These are phyloP conservation scores for Trebouxiophyceae sp. DNA, from an alignment of 163 green algal genomes.

Conservation along the genomic window DNA sequence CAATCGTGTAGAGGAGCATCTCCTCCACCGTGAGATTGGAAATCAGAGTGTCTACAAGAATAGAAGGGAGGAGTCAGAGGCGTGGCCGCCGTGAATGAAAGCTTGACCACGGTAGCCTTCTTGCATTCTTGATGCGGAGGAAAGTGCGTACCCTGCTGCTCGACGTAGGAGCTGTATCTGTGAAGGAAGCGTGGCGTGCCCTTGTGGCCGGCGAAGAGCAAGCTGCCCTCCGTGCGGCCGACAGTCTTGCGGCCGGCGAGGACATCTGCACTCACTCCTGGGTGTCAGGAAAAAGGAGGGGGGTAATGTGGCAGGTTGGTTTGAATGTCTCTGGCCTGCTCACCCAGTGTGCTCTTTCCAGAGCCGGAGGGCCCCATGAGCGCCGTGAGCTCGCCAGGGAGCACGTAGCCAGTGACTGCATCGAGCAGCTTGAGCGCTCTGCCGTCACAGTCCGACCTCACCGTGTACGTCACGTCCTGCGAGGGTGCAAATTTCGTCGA, in stretches of 20 bases:
- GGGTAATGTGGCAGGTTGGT: too few relatives aligned
- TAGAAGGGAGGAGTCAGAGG: too few relatives aligned
- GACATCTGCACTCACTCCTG: slow-evolving; percentile 34
- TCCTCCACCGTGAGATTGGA: too few relatives aligned
- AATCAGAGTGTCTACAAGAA: too few relatives aligned
- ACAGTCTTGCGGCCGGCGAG: slow-evolving; percentile 47
- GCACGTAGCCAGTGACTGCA: slow-evolving; percentile 50
- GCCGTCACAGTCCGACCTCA: slow-evolving; percentile 46
- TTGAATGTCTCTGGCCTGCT: too few relatives aligned
- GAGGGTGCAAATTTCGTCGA: too few relatives aligned
- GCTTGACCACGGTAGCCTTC: too few relatives aligned
- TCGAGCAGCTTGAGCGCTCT: slow-evolving; percentile 50
- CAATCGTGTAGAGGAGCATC: slow-evolving; percentile 79
- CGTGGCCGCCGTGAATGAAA: too few relatives aligned
- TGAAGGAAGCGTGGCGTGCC: slow-evolving; percentile 47
- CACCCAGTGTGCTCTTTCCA: slow-evolving; percentile 69
- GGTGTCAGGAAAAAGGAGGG: too few relatives aligned
- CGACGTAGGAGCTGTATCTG: slow-evolving; percentile 43
- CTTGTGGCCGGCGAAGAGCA: slow-evolving; percentile 37
- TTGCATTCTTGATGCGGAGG: too few relatives aligned
- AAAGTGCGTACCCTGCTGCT: too few relatives aligned
- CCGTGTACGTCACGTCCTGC: slow-evolving; percentile 59
- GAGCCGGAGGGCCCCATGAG: slow-evolving; percentile 41
- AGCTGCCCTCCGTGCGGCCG: slow-evolving; percentile 25
- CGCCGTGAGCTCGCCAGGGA: slow-evolving; percentile 34